These are phyloP conservation scores for Solanum tarapatanum DNA, from an alignment of 257 asterid genomes.

Conservation along the genomic window DNA sequence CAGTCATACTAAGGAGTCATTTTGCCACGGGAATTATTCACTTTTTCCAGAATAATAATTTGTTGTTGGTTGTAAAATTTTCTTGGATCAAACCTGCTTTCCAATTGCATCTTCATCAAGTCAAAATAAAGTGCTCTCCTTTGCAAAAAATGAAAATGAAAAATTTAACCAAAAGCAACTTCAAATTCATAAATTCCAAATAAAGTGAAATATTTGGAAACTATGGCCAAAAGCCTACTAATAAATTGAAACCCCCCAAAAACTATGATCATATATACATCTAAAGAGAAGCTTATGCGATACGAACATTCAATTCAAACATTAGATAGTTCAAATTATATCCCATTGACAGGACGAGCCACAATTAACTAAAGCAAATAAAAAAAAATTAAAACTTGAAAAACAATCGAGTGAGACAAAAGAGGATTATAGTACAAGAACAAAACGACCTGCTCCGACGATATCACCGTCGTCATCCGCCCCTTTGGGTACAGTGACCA, in stretches of 20 bases:
- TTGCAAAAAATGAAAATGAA: not conserved
- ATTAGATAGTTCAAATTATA: not conserved
- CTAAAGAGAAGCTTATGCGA: not conserved
- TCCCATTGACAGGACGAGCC: not conserved
- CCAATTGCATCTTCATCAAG: not conserved
- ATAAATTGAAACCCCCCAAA: not conserved
- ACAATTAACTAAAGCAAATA: not conserved
- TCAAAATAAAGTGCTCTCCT: not conserved
- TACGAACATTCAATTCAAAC: not conserved
- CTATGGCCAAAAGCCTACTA: not conserved
- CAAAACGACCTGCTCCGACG: constrained; percentile 38
- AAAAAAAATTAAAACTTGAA: not conserved
- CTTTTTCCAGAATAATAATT: not conserved
- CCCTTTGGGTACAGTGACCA: constrained; percentile 68
- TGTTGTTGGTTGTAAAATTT: not conserved
- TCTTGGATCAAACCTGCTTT: not conserved
- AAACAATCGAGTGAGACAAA: not conserved
- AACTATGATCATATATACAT: not conserved
- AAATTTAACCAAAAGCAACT: too few relatives aligned
- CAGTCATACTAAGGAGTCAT: not conserved
- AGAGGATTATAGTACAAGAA: constrained; percentile 43
- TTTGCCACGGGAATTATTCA: not conserved
- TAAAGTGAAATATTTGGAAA: too few relatives aligned
- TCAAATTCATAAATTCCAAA: too few relatives aligned
- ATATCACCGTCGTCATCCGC: constrained; percentile 16